These are phyloP conservation scores for Mortierella sp. DNA, from an alignment of 371 early-diverging fungal species.

Conservation along the genomic window DNA sequence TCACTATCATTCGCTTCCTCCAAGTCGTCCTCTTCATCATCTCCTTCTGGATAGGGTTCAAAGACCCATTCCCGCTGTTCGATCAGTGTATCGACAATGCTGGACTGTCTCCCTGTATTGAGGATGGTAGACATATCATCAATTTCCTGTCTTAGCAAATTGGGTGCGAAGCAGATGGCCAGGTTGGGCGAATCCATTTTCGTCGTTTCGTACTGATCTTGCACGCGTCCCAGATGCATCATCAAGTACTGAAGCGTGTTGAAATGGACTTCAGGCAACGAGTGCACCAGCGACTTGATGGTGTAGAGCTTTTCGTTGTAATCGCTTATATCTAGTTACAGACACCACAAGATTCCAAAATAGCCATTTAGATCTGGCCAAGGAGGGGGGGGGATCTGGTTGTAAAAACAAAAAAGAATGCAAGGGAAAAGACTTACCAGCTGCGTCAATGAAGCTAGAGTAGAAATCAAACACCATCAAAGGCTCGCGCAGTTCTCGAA, in stretches of 20 bases:
- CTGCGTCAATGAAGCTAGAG: constrained; percentile 79
- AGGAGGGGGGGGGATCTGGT: no score
- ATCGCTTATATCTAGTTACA: constrained; percentile 71
- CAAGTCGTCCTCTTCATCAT: constrained; percentile 23
- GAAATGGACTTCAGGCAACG: constrained; percentile 75
- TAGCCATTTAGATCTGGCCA: no score
- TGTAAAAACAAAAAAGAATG: no score
- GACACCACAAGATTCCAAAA: no score
- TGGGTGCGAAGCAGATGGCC: constrained; percentile 84
- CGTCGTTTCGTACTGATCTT: constrained; percentile 72
- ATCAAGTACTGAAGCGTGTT: constrained; percentile 76
- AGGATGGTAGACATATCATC: constrained; percentile 65
- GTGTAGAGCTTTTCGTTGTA: constrained; percentile 79
- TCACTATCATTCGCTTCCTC: background rate
- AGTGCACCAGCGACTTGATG: constrained; percentile 76
- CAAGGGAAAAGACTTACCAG: constrained; percentile 65
- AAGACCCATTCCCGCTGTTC: constrained; percentile 73
- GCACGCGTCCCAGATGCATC: constrained; percentile 74
- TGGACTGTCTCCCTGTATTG: constrained; percentile 65
- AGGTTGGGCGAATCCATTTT: constrained; percentile 90
- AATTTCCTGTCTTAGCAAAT: constrained; percentile 60
- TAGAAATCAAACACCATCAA: constrained; percentile 83
- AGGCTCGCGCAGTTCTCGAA: constrained; percentile 83
- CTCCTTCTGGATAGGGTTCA: constrained; percentile 58
- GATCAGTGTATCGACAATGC: constrained; percentile 67